Base-by-base conservation (phyloP, 257 asterid genomes). In the Nicotiana paniculata region DNA sequence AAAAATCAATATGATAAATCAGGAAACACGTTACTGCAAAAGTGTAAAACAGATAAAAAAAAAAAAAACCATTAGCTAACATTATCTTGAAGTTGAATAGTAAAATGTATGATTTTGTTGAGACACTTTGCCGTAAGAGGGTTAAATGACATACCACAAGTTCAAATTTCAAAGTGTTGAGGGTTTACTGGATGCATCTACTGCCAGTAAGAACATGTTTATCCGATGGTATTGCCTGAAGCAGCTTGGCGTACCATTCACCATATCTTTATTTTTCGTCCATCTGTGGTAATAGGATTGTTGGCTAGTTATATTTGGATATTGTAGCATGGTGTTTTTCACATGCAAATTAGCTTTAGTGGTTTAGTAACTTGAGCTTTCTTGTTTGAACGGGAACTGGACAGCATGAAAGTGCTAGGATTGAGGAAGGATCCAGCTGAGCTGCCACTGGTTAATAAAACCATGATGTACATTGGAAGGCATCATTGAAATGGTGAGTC, bases 391-490 rank as follows among this genome's bases (percentile, higher is more conserved):
- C 9, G 30, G 51, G 57, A 74, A 59, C 26, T 33, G 67, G 84
- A 85, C 97, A 95, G 98, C 90, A 83, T 81, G 89, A 93, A 93
- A 85, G 87, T 93, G 67, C 85, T 96, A 65, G 88, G 63, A 21
- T 18, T 74, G 16, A 93, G 89, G 10, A 92, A 88, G 77, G 97
- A 91, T 46, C 9, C 90, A 55, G 99, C 98, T 53, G 94, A 91
- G 78, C 80, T 96, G 86, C 99, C 99, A 28, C 84, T 96, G 77
- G 96, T 96, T 62, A 96, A 94, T 90, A 92, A 89, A 85, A 84
- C 95, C 18, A 93, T 90, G 91, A 85, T 95, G 98, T 88, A 95
- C 87, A 65, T 92, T 1, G 96, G 96, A 84, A 90, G 95, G 88
- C 97, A 79, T 63, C 96, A 46, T 68, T 26, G 51, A 59, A 80